Conservation (phyloP, 2,329 filamentous ascomycete species). For the Coleophoma eucalyptorum region DNA sequence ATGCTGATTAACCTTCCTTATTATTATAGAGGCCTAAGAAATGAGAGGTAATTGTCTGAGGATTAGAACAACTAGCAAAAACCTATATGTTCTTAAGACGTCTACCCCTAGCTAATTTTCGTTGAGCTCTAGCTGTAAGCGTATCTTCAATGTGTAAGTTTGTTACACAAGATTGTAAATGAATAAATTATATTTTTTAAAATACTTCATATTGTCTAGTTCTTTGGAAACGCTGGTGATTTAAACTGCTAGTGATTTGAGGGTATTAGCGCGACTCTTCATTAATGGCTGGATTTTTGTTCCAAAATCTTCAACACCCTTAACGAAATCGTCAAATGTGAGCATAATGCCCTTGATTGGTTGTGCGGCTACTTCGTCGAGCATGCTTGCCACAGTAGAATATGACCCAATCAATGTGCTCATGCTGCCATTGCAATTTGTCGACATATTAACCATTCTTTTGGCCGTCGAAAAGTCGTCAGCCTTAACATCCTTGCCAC, state of each 20-base stretch:
- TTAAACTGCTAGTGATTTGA: background rate
- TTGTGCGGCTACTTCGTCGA: constrained; percentile 22
- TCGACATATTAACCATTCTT: background rate
- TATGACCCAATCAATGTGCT: constrained; percentile 21
- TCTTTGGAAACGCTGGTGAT: background rate
- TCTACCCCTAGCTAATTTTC: no score
- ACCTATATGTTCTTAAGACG: no score
- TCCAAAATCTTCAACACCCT: constrained; percentile 21
- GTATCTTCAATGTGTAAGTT: no score
- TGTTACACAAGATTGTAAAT: no score
- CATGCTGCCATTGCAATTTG: constrained; percentile 10
- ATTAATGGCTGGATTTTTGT: constrained; percentile 24
- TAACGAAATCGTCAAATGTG: constrained; percentile 23
- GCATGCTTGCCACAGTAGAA: constrained; percentile 20
- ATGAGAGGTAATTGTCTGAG: no score
- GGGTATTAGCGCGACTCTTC: constrained; percentile 11
- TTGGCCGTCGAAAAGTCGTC: constrained; percentile 18
- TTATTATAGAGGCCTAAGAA: no score
- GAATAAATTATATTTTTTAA: no score
- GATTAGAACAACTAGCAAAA: no score
- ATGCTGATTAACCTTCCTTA: no score
- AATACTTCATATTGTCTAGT: no score
- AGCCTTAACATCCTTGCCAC: constrained; percentile 19
- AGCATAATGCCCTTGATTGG: constrained; percentile 25
- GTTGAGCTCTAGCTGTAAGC: no score